Percentiles rank a stretch among this genome's conserved stretches.
Conservation (phyloP, 495 filamentous ascomycete genomes). For the Aspergillus affinis region DNA sequence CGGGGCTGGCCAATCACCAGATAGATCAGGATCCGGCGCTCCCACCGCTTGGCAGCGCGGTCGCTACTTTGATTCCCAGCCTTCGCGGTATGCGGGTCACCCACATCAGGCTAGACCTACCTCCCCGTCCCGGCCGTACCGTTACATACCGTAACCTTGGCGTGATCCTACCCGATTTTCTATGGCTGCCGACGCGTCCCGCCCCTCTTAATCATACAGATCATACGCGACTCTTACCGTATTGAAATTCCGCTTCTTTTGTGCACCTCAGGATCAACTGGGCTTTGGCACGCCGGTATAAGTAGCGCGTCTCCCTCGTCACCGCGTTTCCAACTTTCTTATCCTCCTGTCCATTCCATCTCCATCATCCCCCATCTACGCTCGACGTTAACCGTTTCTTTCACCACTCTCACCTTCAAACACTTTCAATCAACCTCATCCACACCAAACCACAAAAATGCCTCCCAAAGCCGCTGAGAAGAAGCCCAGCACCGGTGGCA, state of each 20-base stretch:
- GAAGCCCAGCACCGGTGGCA: constrained; percentile 95
- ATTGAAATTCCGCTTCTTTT: constrained; percentile 53
- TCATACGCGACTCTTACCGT: constrained; percentile 46
- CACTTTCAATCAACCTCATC: constrained; percentile 20
- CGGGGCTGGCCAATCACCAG: constrained; percentile 40
- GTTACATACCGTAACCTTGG: constrained; percentile 21
- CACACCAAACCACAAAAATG: constrained; percentile 63
- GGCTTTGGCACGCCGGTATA: constrained; percentile 48
- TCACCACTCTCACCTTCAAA: constrained; percentile 20
- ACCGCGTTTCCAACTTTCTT: constrained; percentile 42
- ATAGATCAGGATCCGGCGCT: constrained; percentile 30
- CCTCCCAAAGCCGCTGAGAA: constrained; percentile 91
- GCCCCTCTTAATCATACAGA: constrained; percentile 48
- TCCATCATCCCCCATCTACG: constrained; percentile 33
- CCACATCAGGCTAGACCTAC: constrained; percentile 33
- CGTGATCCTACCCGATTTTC: constrained; percentile 22
- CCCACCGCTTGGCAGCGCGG: constrained; percentile 15
- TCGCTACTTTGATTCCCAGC: constrained; percentile 19
- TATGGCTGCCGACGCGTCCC: constrained; percentile 27
- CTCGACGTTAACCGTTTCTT: constrained; percentile 19
- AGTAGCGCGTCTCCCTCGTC: constrained; percentile 49
- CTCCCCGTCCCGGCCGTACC: constrained; percentile 24
- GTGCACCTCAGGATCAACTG: constrained; percentile 45
- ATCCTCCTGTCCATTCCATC: constrained; percentile 37
- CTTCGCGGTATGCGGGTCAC: constrained; percentile 15